These are phyloP conservation scores for Thielaviopsis populi DNA, from an alignment of 2,329 filamentous ascomycete species.

Conservation along the genomic window DNA sequence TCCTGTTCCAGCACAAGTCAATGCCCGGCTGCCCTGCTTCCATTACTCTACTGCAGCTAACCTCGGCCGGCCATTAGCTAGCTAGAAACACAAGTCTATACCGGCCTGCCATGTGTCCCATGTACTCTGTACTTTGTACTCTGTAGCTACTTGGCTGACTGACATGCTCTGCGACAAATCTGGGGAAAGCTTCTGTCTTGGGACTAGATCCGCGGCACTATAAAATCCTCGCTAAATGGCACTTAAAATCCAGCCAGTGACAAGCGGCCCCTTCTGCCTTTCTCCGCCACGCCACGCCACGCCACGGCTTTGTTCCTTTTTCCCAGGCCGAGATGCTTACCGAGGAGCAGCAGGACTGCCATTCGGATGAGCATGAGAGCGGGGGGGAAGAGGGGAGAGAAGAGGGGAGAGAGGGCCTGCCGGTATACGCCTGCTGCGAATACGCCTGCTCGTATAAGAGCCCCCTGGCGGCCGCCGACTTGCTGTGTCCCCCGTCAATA, in stretches of 20 bases:
- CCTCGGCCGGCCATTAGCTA: slow-evolving; percentile 15
- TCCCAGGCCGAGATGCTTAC: slow-evolving; percentile 8
- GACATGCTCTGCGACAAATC: too few relatives aligned
- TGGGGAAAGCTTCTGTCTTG: not conserved
- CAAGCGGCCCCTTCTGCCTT: too few relatives aligned
- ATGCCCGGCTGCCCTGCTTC: not conserved
- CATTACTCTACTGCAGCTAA: not conserved
- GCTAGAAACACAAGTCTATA: too few relatives aligned
- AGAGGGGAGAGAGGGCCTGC: not conserved
- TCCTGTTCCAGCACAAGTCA: not conserved
- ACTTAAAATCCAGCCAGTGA: not conserved
- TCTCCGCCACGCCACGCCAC: not conserved
- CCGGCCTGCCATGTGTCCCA: too few relatives aligned
- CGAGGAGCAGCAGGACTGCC: slow-evolving; percentile 1
- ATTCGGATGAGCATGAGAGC: too few relatives aligned
- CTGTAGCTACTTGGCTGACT: too few relatives aligned
- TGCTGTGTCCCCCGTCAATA: too few relatives aligned
- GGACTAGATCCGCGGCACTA: not conserved
- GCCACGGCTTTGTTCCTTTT: not conserved
- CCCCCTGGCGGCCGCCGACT: too few relatives aligned
- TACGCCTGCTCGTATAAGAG: too few relatives aligned
- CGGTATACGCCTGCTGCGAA: not conserved
- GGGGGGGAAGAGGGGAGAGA: too few relatives aligned
- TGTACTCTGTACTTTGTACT: slow-evolving; percentile 6
- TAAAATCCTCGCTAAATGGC: too few relatives aligned